These are phyloP conservation scores for Fagopyrum tataricum DNA, from an alignment of 148 eudicot genomes.

Conservation along the genomic window DNA sequence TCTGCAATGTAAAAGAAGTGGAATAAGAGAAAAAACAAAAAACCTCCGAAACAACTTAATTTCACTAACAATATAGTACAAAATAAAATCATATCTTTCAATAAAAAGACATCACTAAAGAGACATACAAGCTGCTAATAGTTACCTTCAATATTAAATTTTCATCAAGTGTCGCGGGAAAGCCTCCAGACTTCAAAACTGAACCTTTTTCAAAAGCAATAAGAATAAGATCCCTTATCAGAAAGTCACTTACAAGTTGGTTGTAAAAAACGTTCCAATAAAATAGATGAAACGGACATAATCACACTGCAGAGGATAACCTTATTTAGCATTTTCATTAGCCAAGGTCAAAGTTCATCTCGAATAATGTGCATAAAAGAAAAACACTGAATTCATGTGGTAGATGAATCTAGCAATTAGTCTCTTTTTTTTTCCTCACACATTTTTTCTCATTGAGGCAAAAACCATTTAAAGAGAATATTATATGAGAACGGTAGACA, in stretches of 20 bases:
- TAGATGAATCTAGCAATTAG: not conserved
- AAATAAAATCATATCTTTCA: not conserved
- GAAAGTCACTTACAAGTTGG: not conserved
- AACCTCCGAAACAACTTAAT: not conserved
- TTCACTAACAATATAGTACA: not conserved
- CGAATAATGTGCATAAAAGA: not conserved
- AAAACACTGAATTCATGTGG: no score
- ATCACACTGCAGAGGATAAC: not conserved
- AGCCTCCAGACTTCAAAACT: slow-evolving; percentile 30
- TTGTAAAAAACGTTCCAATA: not conserved
- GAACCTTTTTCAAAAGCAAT: slow-evolving; percentile 37
- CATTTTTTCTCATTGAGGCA: not conserved
- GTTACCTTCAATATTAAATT: slow-evolving; percentile 48
- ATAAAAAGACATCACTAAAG: not conserved
- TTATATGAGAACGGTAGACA: not conserved
- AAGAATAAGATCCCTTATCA: not conserved
- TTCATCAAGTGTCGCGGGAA: slow-evolving; percentile 41
- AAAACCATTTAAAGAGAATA: not conserved
- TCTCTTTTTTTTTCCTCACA: not conserved
- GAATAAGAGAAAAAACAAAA: slow-evolving; percentile 15
- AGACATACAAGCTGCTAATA: not conserved
- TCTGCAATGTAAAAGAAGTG: slow-evolving; percentile 42
- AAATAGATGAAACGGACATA: not conserved
- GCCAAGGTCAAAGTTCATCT: slow-evolving; percentile 5
- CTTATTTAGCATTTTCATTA: not conserved